phyloP scores from a whole-genome alignment of 345 rosid species.

The Corchorus capsularis region DNA sequence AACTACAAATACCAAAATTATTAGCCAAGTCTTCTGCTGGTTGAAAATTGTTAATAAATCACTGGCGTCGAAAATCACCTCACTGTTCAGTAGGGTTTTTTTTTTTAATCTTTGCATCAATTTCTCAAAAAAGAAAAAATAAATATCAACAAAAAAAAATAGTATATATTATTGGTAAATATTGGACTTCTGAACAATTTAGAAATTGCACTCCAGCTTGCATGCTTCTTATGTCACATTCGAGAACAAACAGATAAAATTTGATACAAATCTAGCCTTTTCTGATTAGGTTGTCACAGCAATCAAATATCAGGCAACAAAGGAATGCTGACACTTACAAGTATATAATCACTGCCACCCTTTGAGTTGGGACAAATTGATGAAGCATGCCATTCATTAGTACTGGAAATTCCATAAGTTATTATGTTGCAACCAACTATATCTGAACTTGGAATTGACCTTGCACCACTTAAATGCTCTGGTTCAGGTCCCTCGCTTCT shows the following conservation, averaged over 20 bases:
- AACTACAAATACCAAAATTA: background rate
- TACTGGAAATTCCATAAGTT: conserved; percentile 33
- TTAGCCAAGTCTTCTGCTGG: background rate
- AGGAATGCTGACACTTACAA: conserved; percentile 27
- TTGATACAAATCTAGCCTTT: background rate
- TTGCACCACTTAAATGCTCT: conserved; percentile 6
- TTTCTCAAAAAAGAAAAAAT: background rate
- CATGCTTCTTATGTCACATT: background rate
- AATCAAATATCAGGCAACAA: background rate
- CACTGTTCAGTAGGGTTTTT: no score
- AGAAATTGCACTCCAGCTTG: background rate
- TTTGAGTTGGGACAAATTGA: conserved; percentile 29
- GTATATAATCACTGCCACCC: conserved; percentile 36
- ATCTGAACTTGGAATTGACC: conserved; percentile 20
- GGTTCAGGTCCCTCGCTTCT: conserved; percentile 18
- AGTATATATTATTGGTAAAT: background rate
- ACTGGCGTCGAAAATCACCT: background rate
- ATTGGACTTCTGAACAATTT: conserved; percentile 4
- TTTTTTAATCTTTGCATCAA: background rate
- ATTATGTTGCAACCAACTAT: conserved; percentile 12
- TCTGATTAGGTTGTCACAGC: background rate
- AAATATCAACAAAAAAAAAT: background rate
- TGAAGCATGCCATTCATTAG: conserved; percentile 37
- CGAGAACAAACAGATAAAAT: background rate
- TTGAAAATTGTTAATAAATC: background rate